These are phyloP conservation scores for Wickerhamomyces canadensis DNA, from an alignment of 805 yeast genomes.

Conservation along the genomic window DNA sequence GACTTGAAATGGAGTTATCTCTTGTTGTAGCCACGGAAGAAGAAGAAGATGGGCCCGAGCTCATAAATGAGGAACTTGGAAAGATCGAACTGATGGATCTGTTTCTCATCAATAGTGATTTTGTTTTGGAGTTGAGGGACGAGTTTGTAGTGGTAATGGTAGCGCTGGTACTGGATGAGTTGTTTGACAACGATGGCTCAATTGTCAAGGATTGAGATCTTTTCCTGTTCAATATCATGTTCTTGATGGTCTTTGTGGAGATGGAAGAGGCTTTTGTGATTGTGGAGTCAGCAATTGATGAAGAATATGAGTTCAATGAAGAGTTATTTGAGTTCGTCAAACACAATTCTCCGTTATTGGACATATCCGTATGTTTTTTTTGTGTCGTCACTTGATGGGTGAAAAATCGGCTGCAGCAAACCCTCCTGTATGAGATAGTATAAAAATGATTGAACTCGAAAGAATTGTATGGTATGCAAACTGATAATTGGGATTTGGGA, in stretches of 20 bases:
- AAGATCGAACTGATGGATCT: constrained; percentile 9
- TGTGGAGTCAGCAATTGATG: constrained; percentile 18
- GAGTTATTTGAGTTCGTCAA: constrained; percentile 19
- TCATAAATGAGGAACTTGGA: constrained; percentile 3
- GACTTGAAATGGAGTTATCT: constrained; percentile 21
- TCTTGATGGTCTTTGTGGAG: constrained; percentile 7
- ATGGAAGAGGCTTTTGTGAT: constrained; percentile 9
- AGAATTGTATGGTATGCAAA: too few species aligned
- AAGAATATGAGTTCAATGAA: constrained; percentile 17
- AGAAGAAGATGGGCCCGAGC: not conserved
- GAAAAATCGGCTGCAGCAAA: not conserved
- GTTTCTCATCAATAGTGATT: constrained; percentile 6
- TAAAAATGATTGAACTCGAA: not conserved
- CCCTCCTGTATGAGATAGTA: too few species aligned
- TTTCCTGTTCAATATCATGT: constrained; percentile 8
- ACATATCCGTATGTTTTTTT: not conserved
- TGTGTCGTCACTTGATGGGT: not conserved
- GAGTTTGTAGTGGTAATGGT: not conserved
- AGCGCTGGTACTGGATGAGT: not conserved
- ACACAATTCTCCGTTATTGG: constrained; percentile 3
- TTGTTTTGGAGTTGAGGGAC: not conserved
- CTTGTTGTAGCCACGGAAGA: constrained; percentile 10
- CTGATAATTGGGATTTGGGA: too few species aligned
- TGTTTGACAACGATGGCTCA: too few species aligned
- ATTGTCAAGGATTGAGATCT: constrained; percentile 13